phyloP scores from a whole-genome alignment of 306 rosid species.

The Prunus mongolica region DNA sequence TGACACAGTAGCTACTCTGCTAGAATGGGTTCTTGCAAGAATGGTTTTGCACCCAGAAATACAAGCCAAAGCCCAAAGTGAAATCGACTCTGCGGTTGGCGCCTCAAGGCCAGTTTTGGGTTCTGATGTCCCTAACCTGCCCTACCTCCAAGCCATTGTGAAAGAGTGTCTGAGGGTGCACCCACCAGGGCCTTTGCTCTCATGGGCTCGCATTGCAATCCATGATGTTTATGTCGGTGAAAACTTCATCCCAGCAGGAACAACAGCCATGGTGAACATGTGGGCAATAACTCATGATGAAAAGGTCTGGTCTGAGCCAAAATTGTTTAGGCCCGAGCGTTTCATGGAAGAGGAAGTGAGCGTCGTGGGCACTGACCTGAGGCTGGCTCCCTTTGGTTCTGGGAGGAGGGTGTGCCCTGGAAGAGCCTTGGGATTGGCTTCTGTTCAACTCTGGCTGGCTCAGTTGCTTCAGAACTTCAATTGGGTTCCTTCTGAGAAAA shows the following conservation, averaged over 20 bases:
- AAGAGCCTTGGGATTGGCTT: conserved; percentile 35
- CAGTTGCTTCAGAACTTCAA: conserved; percentile 28
- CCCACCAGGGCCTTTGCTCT: conserved; percentile 48
- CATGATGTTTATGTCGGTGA: conserved; percentile 27
- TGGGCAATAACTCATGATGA: conserved; percentile 47
- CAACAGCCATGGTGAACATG: conserved; percentile 53
- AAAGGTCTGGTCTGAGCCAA: conserved; percentile 31
- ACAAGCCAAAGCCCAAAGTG: conserved; percentile 30
- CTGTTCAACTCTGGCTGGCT: conserved; percentile 40
- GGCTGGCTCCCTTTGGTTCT: conserved; percentile 46
- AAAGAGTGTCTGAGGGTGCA: conserved; percentile 44
- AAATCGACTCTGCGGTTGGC: conserved; percentile 28
- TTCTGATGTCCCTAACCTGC: conserved; percentile 28
- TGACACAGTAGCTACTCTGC: conserved; percentile 39
- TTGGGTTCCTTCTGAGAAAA: conserved; percentile 17
- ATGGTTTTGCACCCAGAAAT: conserved; percentile 40
- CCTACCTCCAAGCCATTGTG: conserved; percentile 37
- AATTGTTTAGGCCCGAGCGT: conserved; percentile 33
- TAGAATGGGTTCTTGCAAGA: conserved; percentile 41
- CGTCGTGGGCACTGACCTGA: conserved; percentile 31
- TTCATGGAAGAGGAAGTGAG: conserved; percentile 29
- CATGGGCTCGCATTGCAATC: conserved; percentile 46
- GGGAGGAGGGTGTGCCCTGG: conserved; percentile 52
- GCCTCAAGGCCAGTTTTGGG: conserved; percentile 11
- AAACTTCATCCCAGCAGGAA: conserved; percentile 30